Evolutionary conservation across 2,329 filamentous ascomycete species (phyloP), one percentile per base, ranked within the genome.

Genomic region (Nothomitra cinnamomea): DNA sequence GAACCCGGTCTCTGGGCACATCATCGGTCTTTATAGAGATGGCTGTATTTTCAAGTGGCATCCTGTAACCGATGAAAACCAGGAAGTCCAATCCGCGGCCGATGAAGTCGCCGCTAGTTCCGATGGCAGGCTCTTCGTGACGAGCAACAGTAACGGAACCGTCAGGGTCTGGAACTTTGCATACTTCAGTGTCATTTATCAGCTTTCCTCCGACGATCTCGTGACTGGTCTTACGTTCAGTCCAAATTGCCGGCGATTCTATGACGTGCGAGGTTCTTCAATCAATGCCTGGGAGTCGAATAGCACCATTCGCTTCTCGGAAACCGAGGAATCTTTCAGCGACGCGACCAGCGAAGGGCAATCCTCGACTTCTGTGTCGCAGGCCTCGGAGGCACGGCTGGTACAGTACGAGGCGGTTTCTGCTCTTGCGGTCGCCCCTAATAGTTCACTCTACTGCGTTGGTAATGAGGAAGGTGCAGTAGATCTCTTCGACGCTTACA

Each of bases 201-300:
- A 57, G 53, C 32, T 59, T 3, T 57, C 56, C 12, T 59, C 51
- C 25, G 56, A 55, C 4, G 38, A 52, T 21, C 22, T 54, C 12
- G 47, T 58, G 13, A 57, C 56, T 17, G 56, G 41, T 13, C 15
- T 58, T 10, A 42, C 38, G 2, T 55, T 58, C 42, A 57, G 57
- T 51, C 55, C 58, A 3, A 53, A 58, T 45, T 47, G 52, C 38
- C 17, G 42, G 10, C 57, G 57, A 13, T 47, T 59, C 15, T 59
- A 57, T 32, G 58, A 59, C 25, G 41, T 59, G 2, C 22, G 57
- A 28, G 57, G 54, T 17, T 55, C 56, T 3, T 45, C 17, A 8
- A 43, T 51, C 50, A 58, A 57, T 19, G 54, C 53, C 12, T 58
- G 58, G 58, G 57, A 59, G 40, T 57, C 58, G 1, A 59, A 58